Evolutionary conservation across 768 basidiomycete species (phyloP).

Genomic region (Lactarius vividus): DNA sequence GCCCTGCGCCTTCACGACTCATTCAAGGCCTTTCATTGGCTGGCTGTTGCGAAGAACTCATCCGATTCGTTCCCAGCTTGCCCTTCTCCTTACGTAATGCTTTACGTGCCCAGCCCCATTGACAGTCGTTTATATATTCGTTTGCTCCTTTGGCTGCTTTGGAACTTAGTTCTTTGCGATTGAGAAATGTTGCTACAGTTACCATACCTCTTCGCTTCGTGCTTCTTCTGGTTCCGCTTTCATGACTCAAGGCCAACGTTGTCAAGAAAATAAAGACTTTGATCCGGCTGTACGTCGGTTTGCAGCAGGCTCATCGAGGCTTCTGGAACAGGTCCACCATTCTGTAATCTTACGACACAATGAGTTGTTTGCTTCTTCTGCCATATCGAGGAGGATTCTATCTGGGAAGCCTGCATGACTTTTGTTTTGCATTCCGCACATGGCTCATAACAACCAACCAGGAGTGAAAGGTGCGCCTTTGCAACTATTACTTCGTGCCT

Average conservation of each 20-base stretch:
- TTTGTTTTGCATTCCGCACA: conserved; percentile 7
- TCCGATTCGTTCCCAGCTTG: background rate
- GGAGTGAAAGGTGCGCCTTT: background rate
- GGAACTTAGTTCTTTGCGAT: background rate
- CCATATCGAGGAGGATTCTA: background rate
- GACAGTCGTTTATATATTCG: background rate
- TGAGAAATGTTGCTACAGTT: background rate
- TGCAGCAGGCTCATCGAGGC: background rate
- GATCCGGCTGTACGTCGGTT: background rate
- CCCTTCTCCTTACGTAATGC: background rate
- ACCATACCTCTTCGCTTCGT: background rate
- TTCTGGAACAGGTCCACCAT: background rate
- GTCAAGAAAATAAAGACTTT: background rate
- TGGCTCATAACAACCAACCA: background rate
- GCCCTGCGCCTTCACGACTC: background rate
- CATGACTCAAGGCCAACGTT: background rate
- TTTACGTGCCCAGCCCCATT: background rate
- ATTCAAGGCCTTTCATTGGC: background rate
- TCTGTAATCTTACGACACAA: background rate
- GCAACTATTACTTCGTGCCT: background rate
- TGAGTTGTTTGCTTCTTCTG: background rate
- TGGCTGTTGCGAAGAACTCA: background rate
- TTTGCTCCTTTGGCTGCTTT: background rate
- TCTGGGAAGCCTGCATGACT: background rate
- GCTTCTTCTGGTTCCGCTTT: background rate